Percentiles rank a stretch among this genome's conserved stretches.
Conservation (phyloP, 179 eudicot species). For the Drosera spatulata region DNA sequence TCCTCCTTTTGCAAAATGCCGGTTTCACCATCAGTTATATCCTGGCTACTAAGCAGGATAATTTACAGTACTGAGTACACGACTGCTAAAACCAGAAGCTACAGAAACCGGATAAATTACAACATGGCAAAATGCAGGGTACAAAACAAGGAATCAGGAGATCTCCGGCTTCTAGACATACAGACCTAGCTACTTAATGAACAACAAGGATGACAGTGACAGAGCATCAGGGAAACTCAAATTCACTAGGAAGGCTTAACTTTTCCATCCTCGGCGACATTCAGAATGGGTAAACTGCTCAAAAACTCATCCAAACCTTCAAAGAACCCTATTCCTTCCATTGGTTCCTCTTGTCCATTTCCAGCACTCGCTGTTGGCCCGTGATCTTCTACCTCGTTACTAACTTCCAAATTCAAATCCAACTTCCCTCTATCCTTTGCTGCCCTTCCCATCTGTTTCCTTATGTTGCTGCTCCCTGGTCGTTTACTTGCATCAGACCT, state of each 20-base stretch:
- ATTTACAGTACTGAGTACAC: too few species aligned
- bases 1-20: too few species aligned
- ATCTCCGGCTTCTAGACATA: too few species aligned
- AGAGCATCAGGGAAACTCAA: conserved; percentile 14
- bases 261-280: conserved; percentile 67
- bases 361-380: too few species aligned
- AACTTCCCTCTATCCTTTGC: conserved; percentile 40
- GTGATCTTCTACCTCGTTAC: too few species aligned
- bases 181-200: background rate
- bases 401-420: conserved; percentile 46
- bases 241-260: conserved; percentile 55
- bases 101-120: too few species aligned
- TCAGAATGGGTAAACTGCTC: conserved; percentile 80
- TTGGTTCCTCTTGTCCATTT: too few species aligned
- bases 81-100: too few species aligned
- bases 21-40: too few species aligned
- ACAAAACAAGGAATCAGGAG: too few species aligned
- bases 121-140: too few species aligned
- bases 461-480: conserved; percentile 12
- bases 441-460: conserved; percentile 30
- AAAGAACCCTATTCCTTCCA: conserved; percentile 9
- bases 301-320: conserved; percentile 94
- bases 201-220: conserved; percentile 8
- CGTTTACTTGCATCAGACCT: conserved; percentile 18
- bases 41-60: too few species aligned